Percentiles rank a stretch among this genome's conserved stretches.
phyloP scores from a whole-genome alignment of 257 asterid genomes.

The Knoxia roxburghii region DNA sequence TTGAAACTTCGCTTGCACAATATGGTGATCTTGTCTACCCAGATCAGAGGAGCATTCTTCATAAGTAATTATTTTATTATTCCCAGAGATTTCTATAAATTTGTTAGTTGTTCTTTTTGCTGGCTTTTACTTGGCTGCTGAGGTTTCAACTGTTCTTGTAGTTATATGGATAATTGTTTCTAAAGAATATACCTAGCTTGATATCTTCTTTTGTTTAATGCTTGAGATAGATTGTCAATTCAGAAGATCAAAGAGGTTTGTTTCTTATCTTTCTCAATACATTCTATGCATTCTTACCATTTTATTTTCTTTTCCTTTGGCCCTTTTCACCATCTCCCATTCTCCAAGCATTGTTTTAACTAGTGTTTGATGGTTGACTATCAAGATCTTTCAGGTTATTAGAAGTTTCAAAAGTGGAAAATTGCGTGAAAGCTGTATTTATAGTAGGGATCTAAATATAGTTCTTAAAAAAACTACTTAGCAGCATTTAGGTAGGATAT shows the following conservation, averaged over 20 bases:
- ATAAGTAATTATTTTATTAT: conserved; percentile 40
- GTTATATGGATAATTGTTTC: not conserved
- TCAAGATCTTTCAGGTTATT: not conserved
- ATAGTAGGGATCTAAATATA: not conserved
- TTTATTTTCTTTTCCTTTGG: not conserved
- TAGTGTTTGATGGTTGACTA: not conserved
- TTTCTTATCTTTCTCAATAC: not conserved
- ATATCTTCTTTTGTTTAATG: not conserved
- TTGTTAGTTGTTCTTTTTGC: not conserved
- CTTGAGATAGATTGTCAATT: not conserved
- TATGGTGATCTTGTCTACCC: conserved; percentile 91
- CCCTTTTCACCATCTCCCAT: not conserved
- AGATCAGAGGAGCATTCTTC: conserved; percentile 56
- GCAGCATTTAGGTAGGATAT: not conserved
- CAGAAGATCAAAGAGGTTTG: not conserved
- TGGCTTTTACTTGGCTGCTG: not conserved
- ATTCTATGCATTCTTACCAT: not conserved
- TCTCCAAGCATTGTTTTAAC: not conserved
- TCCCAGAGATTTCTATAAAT: not conserved
- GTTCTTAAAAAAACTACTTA: not conserved
- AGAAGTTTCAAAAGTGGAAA: not conserved
- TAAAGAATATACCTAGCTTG: not conserved
- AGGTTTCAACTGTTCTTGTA: not conserved
- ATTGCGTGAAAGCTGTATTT: not conserved
- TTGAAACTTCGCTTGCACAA: conserved; percentile 81